Evolutionary conservation across 176 grass and related monocot species (phyloP).

Genomic region (Dactylis glomerata): DNA sequence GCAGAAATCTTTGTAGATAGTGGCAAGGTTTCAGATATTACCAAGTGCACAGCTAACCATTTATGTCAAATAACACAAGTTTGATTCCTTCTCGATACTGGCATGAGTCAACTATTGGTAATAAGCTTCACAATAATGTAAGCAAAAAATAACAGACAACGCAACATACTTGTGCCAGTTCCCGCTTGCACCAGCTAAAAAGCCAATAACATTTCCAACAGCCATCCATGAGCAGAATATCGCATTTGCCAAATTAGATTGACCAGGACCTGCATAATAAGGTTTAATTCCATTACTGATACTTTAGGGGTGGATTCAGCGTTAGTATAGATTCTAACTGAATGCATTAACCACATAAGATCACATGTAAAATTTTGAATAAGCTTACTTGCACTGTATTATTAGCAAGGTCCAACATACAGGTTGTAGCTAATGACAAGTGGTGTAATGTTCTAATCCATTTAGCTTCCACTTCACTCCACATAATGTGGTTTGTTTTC

Average conservation of each 20-base stretch:
- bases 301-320: not conserved
- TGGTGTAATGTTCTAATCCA: no score
- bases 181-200: no score
- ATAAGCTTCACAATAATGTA: not conserved
- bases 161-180: conserved; percentile 79
- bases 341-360: conserved; percentile 28
- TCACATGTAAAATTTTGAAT: not conserved
- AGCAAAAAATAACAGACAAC: conserved; percentile 6
- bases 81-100: not conserved
- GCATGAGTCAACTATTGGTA: not conserved
- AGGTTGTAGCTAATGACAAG: no score
- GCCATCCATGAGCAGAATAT: no score
- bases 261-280: conserved; percentile 59
- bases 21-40: not conserved
- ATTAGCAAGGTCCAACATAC: no score
- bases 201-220: no score
- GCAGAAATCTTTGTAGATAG: not conserved
- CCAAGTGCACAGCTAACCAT: not conserved
- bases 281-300: not conserved
- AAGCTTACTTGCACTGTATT: conserved; percentile 92
- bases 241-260: conserved; percentile 92
- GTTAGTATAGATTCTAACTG: not conserved
- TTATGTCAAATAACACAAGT: not conserved
- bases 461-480: no score
- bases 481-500: no score